phyloP scores from a whole-genome alignment of 2,329 filamentous ascomycete genomes.

The Pseudogymnoascus verrucosus region DNA sequence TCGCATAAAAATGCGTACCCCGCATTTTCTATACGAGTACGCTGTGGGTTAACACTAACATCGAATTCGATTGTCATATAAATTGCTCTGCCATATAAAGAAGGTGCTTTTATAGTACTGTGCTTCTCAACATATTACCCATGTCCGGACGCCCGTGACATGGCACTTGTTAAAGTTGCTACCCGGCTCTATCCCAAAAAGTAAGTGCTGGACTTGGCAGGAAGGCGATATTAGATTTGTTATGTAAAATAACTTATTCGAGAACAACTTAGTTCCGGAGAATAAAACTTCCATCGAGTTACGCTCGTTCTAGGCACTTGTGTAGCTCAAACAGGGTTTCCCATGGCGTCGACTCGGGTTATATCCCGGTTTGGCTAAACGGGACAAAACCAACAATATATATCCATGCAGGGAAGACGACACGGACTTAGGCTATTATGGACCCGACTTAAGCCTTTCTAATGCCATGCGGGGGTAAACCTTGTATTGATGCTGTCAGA shows the following conservation, averaged over 20 bases:
- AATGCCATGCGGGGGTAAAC: not conserved
- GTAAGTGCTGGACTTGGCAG: not conserved
- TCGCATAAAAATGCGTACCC: not conserved
- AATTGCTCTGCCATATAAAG: not conserved
- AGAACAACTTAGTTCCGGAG: not conserved
- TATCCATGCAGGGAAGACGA: not conserved
- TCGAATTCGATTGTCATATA: not conserved
- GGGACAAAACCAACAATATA: not conserved
- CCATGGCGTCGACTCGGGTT: not conserved
- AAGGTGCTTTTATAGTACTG: not conserved
- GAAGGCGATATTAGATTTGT: not conserved
- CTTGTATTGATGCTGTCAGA: not conserved
- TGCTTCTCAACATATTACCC: not conserved
- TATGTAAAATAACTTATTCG: not conserved
- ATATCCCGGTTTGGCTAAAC: not conserved
- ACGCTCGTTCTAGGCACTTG: not conserved
- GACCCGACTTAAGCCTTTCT: not conserved
- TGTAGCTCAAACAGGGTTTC: not conserved
- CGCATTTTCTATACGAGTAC: not conserved
- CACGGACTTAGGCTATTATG: not conserved
- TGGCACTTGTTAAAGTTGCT: not conserved
- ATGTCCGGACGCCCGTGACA: not conserved
- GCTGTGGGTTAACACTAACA: too few relatives aligned
- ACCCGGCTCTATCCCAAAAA: not conserved
- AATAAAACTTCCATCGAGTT: not conserved